Evolutionary conservation across 495 filamentous ascomycete genomes (phyloP).

Genomic region (Letharia lupina): DNA sequence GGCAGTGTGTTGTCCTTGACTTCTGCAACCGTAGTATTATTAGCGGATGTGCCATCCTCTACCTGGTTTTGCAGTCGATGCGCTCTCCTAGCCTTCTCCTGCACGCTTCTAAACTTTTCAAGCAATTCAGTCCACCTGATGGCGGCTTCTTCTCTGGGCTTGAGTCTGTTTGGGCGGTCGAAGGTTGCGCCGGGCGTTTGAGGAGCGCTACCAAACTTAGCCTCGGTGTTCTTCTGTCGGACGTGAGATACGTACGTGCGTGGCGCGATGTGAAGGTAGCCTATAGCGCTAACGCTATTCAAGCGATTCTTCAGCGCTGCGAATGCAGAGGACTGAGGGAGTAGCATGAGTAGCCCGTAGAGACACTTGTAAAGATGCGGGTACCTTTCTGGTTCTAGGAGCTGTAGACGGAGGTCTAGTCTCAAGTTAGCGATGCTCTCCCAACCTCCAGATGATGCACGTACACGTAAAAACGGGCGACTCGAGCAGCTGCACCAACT

Average conservation of each 20-base stretch:
- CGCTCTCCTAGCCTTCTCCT: slow-evolving; percentile 63
- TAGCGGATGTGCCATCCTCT: slow-evolving; percentile 26
- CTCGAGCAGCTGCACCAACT: slow-evolving; percentile 93
- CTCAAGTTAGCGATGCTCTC: slow-evolving; percentile 9
- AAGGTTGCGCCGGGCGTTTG: slow-evolving; percentile 28
- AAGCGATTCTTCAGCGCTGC: slow-evolving; percentile 94
- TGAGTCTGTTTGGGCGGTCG: slow-evolving; percentile 75
- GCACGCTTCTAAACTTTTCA: slow-evolving; percentile 88
- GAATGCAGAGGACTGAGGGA: slow-evolving; percentile 95
- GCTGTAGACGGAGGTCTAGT: slow-evolving; percentile 83
- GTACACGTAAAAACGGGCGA: slow-evolving; percentile 95
- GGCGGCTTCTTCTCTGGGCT: slow-evolving; percentile 70
- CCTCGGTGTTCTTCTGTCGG: slow-evolving; percentile 30
- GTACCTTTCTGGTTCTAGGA: slow-evolving; percentile 95
- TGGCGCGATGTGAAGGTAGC: slow-evolving; percentile 78
- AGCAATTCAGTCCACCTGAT: slow-evolving; percentile 91
- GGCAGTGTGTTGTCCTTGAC: slow-evolving; percentile 37
- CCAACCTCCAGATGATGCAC: slow-evolving; percentile 18
- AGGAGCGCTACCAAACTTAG: slow-evolving; percentile 24
- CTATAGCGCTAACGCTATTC: slow-evolving; percentile 93
- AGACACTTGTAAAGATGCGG: slow-evolving; percentile 97
- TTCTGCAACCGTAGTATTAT: slow-evolving; percentile 27
- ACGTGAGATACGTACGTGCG: slow-evolving; percentile 59
- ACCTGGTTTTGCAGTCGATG: slow-evolving; percentile 32
- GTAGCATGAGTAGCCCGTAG: slow-evolving; percentile 93